Conservation (phyloP, 345 rosid genomes). For the Mercurialis annua region DNA sequence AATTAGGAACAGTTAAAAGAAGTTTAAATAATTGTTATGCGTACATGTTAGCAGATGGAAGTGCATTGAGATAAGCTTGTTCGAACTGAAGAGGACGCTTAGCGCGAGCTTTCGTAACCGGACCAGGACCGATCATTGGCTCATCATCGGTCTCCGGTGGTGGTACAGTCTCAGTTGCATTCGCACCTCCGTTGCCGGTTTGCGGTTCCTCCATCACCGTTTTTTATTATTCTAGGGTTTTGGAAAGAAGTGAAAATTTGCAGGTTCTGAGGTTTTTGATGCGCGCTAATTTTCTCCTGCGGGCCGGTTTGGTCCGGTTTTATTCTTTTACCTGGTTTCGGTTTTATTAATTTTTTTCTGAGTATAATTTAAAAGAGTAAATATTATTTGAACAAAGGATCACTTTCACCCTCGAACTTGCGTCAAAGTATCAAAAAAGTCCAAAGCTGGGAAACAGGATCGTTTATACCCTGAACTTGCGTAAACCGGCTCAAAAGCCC, state of each 20-base stretch:
- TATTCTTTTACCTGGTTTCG: no score
- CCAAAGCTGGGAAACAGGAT: no score
- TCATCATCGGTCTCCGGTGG: conserved; percentile 43
- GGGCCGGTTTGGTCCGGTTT: no score
- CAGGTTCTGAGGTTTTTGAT: neutral
- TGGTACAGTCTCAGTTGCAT: conserved; percentile 16
- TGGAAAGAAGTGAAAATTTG: neutral
- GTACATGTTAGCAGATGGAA: conserved; percentile 87
- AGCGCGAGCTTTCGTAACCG: conserved; percentile 59
- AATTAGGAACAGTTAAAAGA: neutral
- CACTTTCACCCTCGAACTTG: no score
- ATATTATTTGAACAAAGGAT: no score
- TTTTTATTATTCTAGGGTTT: neutral
- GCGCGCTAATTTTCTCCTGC: no score
- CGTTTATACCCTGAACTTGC: no score
- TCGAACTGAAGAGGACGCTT: conserved; percentile 96
- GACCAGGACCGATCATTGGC: conserved; percentile 67
- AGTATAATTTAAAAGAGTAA: no score
- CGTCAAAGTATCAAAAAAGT: no score
- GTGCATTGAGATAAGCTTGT: conserved; percentile 78
- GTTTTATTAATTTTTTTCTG: no score
- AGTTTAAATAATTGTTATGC: neutral
- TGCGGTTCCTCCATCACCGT: conserved; percentile 46
- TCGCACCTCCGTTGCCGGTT: conserved; percentile 26
- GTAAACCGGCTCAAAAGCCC: no score